Conservation (phyloP, 2,329 filamentous ascomycete genomes). For the Rhinocladiella similis region DNA sequence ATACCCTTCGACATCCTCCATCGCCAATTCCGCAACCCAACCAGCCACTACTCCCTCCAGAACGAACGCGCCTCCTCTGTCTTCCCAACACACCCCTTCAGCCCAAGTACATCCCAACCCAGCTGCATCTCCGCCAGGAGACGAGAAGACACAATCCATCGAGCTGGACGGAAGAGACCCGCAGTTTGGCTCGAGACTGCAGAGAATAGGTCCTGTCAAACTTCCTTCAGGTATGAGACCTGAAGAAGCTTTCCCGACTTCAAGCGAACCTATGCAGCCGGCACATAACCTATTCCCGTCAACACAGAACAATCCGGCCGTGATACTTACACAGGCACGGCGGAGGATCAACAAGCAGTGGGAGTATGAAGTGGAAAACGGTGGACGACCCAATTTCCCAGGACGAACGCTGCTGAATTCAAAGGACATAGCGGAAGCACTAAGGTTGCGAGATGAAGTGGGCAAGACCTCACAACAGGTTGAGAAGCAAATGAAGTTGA, state of each 20-base stretch:
- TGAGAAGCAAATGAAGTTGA: slow-evolving; percentile 47
- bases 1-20: slow-evolving; percentile 29
- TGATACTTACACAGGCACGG: slow-evolving; percentile 55
- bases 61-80: neutral
- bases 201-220: slow-evolving; percentile 57
- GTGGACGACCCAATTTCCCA: slow-evolving; percentile 41
- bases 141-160: slow-evolving; percentile 36
- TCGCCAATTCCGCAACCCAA: slow-evolving; percentile 19
- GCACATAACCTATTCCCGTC: slow-evolving; percentile 39
- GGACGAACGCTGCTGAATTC: slow-evolving; percentile 52
- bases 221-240: slow-evolving; percentile 42
- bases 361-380: slow-evolving; percentile 54
- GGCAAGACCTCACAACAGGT: slow-evolving; percentile 39
- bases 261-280: slow-evolving; percentile 32
- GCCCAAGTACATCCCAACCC: slow-evolving; percentile 26
- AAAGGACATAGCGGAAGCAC: slow-evolving; percentile 49
- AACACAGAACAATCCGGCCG: slow-evolving; percentile 52
- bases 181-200: slow-evolving; percentile 77
- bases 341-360: slow-evolving; percentile 52
- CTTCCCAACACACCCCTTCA: slow-evolving; percentile 14
- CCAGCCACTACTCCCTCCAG: slow-evolving; percentile 10
- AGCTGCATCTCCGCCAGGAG: slow-evolving; percentile 14
- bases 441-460: slow-evolving; percentile 50
- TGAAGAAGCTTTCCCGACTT: slow-evolving; percentile 30
- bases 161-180: slow-evolving; percentile 63